phyloP scores from a whole-genome alignment of 805 yeast species.

The Candida golubevii region DNA sequence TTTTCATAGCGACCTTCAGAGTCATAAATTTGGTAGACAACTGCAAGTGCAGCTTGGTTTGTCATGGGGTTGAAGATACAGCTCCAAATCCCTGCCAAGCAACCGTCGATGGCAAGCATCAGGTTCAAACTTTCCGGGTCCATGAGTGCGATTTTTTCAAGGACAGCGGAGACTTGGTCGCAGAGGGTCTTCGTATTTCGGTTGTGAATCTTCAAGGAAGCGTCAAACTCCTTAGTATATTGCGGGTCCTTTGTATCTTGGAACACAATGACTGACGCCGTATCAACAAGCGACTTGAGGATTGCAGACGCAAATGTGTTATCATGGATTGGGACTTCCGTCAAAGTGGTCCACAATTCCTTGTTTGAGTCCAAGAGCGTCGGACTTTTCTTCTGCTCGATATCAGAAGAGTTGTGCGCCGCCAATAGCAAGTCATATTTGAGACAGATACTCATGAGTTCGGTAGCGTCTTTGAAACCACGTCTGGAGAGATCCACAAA shows the following conservation, averaged over 20 bases:
- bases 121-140: slow-evolving; percentile 23
- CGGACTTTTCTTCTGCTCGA: slow-evolving; percentile 12
- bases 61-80: slow-evolving; percentile 64
- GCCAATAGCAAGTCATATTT: slow-evolving; percentile 18
- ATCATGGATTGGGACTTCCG: slow-evolving; percentile 9
- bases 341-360: slow-evolving; percentile 11
- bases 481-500: slow-evolving; percentile 22
- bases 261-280: slow-evolving; percentile 20
- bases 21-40: slow-evolving; percentile 73
- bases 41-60: slow-evolving; percentile 66
- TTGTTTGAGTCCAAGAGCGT: slow-evolving; percentile 10
- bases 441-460: slow-evolving; percentile 13
- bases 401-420: slow-evolving; percentile 9
- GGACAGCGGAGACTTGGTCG: slow-evolving; percentile 18
- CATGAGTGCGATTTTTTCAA: slow-evolving; percentile 32
- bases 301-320: slow-evolving; percentile 9
- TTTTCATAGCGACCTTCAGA: slow-evolving; percentile 73
- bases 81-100: slow-evolving; percentile 67
- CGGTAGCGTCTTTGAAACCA: slow-evolving; percentile 2
- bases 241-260: slow-evolving; percentile 20
- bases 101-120: slow-evolving; percentile 25
- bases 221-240: slow-evolving; percentile 17
- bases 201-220: slow-evolving; percentile 30
- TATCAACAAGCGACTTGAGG: slow-evolving; percentile 18
- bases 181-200: slow-evolving; percentile 23